Evolutionary conservation across 2,329 filamentous ascomycete genomes (phyloP), one percentile per base, ranked within the genome.

Genomic region (Penicillium rolfsii): DNA sequence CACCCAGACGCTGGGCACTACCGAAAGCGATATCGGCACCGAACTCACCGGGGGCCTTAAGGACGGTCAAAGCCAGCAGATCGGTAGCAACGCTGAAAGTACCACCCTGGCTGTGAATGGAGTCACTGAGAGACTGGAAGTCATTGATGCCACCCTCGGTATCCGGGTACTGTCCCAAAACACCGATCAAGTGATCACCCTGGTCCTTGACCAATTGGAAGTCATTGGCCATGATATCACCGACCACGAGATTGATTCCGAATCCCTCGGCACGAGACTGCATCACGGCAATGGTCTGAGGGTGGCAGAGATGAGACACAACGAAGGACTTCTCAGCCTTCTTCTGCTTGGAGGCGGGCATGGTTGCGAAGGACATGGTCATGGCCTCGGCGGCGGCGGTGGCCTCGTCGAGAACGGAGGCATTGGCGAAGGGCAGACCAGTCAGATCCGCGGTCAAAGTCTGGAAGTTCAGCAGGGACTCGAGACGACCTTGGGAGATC

Each of bases 11-110:
- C 80, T 98, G 94, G 16, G 94, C 89, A 72, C 89, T 97, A 67
- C 94, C 94, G 74, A 98, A 96, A 5, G 93, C 94, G 70, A 98
- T 91, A 74, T 98, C 94, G 24, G 94, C 94, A 45, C 94, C 94
- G 79, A 94, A 97, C 74, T 97, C 94, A 52, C 93, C 93, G 0
- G 94, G 94, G 0, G 94, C 91, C 54, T 91, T 95, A 54, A 97
- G 84, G 11, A 96, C 79, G 0, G 94, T 97, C 77, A 97, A 80
- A 5, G 93, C 93, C 41, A 97, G 82, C 48, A 97, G 83, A 74
- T 98, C 94, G 1, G 94, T 97, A 14, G 92, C 94, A 33, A 92
- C 93, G 69, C 90, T 91, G 72, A 98, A 87, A 24, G 93, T 89
- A 26, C 87, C 91, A 26, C 91, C 90, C 54, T 90, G 85, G 66